A percentile compares a stretch with the other conserved stretches of the same genome.
Conservation (phyloP, 352 stramenopile species). For the Phytophthora pseudosyringae region DNA sequence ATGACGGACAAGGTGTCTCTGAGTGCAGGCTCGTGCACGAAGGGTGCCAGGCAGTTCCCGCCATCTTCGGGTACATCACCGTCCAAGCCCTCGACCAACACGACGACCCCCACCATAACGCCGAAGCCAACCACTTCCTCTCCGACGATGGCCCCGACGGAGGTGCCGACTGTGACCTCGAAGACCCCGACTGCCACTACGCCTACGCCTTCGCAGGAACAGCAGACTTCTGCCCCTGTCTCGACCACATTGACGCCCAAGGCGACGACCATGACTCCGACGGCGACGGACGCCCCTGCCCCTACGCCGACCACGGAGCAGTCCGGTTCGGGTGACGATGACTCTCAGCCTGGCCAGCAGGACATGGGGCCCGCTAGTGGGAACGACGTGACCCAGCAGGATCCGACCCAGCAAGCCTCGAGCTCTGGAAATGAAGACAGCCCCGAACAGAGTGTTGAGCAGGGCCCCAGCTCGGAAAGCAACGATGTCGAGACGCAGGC, state of each 20-base stretch:
- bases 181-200: conserved; percentile 8
- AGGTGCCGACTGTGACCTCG: conserved; percentile 4
- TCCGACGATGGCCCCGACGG: conserved; percentile 6
- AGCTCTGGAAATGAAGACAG: conserved; percentile 10
- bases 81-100: conserved; percentile 15
- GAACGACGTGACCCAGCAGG: neutral
- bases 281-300: conserved; percentile 1
- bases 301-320: conserved; percentile 1
- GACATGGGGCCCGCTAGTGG: neutral
- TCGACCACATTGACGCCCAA: conserved; percentile 6
- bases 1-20: conserved; percentile 56
- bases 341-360: conserved; percentile 13
- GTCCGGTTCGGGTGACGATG: conserved; percentile 7
- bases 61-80: conserved; percentile 13
- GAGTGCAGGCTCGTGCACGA: conserved; percentile 45
- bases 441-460: conserved; percentile 10
- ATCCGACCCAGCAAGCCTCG: conserved; percentile 10
- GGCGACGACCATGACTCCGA: neutral
- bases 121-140: neutral
- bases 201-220: neutral
- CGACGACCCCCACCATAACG: neutral
- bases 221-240: conserved; percentile 12
- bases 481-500: conserved; percentile 7
- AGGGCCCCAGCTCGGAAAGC: conserved; percentile 2
- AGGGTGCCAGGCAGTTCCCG: conserved; percentile 47